Evolutionary conservation across 306 rosid species (phyloP).

Genomic region (Sphenostylis stenocarpa): DNA sequence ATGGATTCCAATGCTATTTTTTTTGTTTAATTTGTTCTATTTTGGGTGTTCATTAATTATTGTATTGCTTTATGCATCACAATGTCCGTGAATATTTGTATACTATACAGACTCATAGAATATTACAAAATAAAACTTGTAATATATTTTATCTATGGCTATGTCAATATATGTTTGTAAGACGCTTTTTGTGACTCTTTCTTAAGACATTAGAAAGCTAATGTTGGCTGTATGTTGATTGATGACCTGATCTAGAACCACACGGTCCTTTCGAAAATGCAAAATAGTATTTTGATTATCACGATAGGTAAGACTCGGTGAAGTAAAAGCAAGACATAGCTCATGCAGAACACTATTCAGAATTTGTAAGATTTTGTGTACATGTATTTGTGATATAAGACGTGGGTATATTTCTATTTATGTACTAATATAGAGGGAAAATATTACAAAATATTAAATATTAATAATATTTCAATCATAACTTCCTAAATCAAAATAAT

Average conservation of each 20-base stretch:
- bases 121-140: not conserved
- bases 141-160: conserved; percentile 2
- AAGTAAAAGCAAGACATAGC: not conserved
- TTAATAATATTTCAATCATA: no score
- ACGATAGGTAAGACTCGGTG: not conserved
- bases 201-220: not conserved
- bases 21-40: not conserved
- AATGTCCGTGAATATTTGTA: conserved; percentile 12
- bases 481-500: no score
- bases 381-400: no score
- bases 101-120: not conserved
- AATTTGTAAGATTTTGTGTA: no score
- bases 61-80: not conserved
- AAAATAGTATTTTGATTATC: not conserved
- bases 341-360: no score
- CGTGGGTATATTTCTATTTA: no score
- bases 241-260: not conserved
- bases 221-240: not conserved
- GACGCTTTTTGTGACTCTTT: not conserved
- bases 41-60: not conserved
- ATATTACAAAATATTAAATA: no score
- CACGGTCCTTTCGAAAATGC: not conserved
- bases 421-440: no score
- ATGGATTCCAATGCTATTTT: not conserved
- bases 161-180: not conserved